Base-by-base conservation (phyloP, 768 basidiomycete species). In the Phanerodontia chrysosporium region DNA sequence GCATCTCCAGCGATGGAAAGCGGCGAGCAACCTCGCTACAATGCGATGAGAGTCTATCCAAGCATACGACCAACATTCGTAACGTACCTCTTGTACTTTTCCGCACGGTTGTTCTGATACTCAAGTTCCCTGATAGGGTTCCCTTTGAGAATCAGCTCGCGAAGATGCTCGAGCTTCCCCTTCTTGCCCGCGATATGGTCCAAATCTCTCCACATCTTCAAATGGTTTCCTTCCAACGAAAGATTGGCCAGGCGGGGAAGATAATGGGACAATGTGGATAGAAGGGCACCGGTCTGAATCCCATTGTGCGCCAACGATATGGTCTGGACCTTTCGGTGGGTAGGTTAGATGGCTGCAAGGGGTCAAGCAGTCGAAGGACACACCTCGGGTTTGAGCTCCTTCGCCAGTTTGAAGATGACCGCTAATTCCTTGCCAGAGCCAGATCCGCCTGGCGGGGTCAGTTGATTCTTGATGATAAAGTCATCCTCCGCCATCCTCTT, bases 391-490 rank as follows among this genome's bases (percentile, higher is more conserved):
- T 83, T 84, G 55, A 95, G 82, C 64, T 87, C 81, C 22, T 83
- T 79, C 0, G 94, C 92, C 12, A 95, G 77, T 72, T 95, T 95
- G 78, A 95, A 95, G 46, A 98, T 85, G 10, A 95, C 93, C 5
- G 87, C 83, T 0, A 89, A 85, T 65, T 91, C 89, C 60, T 78
- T 83, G 22, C 73, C 68, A 25, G 82, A 77, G 30, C 86, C 83
- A 29, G 80, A 78, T 25, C 76, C 75, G 7, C 92, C 92, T 2
- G 92, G 93, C 1, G 88, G 83, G 28, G 78, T 66, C 28, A 97
- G 76, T 45, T 84, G 81, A 65, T 92, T 73, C 67, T 85, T 87
- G 70, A 83, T 83, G 61, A 97, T 76, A 55, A 87, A 75, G 42
- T 87, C 83, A 69, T 97, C 95, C 32, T 89, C 84, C 55, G 80